Base-by-base conservation (phyloP, 805 yeast species). In the Wickerhamomyces bovis region DNA sequence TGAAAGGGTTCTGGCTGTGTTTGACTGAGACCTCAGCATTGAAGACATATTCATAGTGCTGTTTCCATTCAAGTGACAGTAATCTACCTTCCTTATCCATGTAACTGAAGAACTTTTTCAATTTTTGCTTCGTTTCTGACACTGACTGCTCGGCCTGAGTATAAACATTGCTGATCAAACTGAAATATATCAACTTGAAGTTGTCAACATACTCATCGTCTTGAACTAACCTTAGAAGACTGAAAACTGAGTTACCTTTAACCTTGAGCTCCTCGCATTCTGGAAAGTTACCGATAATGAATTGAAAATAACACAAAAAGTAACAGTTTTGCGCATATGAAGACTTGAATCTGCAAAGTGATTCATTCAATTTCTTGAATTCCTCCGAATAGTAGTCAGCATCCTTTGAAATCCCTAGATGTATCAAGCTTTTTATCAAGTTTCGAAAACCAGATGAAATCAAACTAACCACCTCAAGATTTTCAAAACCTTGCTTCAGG, bases 391-490 rank as follows among this genome's bases (percentile, higher is more conserved):
- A 83, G 56, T 71, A 80, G 3, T 73, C 71, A 41, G 81, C 72
- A 46, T 84, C 89, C 51, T 77, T 78, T 0, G 80, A 65, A 3
- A 81, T 56, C 0, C 90, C 89, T 35, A 78, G 57, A 33, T 70
- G 73, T 15, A 70, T 62, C 44, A 72, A 68, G 0, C 68, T 55
- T 4, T 67, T 60, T 20, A 80, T 63, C 22, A 78, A 61, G 3
- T 47, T 45, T 7, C 64, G 60, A 52, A 77, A 78, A 3, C 76
- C 53, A 5, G 60, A 54, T 12, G 70, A 55, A 30, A 80, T 56
- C 13, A 59, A 51, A 1, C 47, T 48, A 0, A 73, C 60, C 3
- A 77, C 60, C 22, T 60, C 61, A 3, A 60, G 50, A 46, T 64
- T 54, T 12, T 49, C 51, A 25, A 53, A 55, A 50, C 46, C 61